Evolutionary conservation across 148 eudicot species (phyloP), one percentile per base, ranked within the genome.

Genomic region (Vaccinium vitisidaea): DNA sequence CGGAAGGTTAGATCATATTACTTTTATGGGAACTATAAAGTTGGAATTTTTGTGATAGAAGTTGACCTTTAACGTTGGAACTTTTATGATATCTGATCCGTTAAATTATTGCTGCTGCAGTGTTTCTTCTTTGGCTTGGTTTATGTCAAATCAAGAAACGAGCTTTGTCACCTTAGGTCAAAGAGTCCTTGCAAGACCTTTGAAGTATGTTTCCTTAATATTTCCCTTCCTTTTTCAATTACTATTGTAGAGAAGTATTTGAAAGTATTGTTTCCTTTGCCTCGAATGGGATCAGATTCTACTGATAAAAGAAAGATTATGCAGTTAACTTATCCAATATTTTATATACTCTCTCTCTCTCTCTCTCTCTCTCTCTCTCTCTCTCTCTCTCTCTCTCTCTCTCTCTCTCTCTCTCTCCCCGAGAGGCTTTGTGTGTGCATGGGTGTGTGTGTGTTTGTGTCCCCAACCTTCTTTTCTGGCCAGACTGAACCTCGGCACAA

Each of bases 151-250:
- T 69, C 95, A 93, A 77, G 95, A 93, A 85, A 91, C 86, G 14
- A 93, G 95, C 88, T 93, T 93, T 84, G 95, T 93, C 32, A 93
- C 95, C 48, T 90, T 93, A 83, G 95, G 94, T 25, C 95, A 93
- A 81, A 87, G 95, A 88, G 81, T 93, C 85, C 79, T 93, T 84
- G 95, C 95, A 25, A 88, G 89, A 75, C 95, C 95, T 67, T 79
- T 93, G 84, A 93, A 89, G 95, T 93, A 89, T 86, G 93, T 81
- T 80, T 71, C 82, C 32, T 39, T 49, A 32, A 39, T 73, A 43
- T 39, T 12, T 63, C n/a, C 65, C 74, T 27, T 21, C 21, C 76
- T 39, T 73, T 73, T 32, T 18, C 50, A 32, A 7, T 73, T 16
- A 36, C 39, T 71, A 6, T 32, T 36, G 21, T 6, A 15, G 76